Base-by-base conservation (phyloP, 176 grass and related monocot genomes). In the Alopecurus myosuroides region DNA sequence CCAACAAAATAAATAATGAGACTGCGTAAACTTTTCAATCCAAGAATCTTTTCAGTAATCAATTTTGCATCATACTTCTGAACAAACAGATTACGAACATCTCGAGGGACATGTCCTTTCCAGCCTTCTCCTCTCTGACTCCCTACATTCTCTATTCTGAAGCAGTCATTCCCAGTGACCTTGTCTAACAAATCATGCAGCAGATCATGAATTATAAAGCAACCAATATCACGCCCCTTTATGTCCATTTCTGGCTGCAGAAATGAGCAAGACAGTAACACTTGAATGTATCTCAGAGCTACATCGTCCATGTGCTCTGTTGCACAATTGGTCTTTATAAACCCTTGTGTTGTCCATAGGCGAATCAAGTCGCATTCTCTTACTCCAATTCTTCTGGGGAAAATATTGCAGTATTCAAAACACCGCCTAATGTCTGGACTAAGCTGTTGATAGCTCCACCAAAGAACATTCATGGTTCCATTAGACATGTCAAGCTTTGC, bases 161-260 rank as follows among this genome's bases (percentile, higher is more conserved):
- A 20, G 17, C 15, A 65, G 3, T 29, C 57, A 29, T 4, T 61
- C 14, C 25, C 4, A 15, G 4, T 10, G 11, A 61, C 22, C 53
- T 7, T 25, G 5, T 57, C 53, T 25, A 3, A 2, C 11, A 57
- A 57, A 57, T 57, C 53, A 57, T 25, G 22, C 4, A 57, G 22
- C 53, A 57, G 7, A 11, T 23, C 53, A 57, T 57, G 22, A 25
- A 57, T 11, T 57, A 2, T 57, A 57, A 57, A 57, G 22, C 0
- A 57, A 3, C 25, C 14, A 5, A 1, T 3, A 19, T 1, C 4
- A 0, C 2, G 3, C 4, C 0, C n/a, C n/a, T n/a, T n/a, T n/a
- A 19, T 6, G 17, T 18, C n/a, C n/a, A n/a, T 50, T 19, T 19
- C 19, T 6, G 14, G 17, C 11, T 57, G 22, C 3, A 58, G n/a